These are phyloP conservation scores for Kickxella alabastrina DNA, from an alignment of 192 early-diverging fungal species.

Conservation along the genomic window DNA sequence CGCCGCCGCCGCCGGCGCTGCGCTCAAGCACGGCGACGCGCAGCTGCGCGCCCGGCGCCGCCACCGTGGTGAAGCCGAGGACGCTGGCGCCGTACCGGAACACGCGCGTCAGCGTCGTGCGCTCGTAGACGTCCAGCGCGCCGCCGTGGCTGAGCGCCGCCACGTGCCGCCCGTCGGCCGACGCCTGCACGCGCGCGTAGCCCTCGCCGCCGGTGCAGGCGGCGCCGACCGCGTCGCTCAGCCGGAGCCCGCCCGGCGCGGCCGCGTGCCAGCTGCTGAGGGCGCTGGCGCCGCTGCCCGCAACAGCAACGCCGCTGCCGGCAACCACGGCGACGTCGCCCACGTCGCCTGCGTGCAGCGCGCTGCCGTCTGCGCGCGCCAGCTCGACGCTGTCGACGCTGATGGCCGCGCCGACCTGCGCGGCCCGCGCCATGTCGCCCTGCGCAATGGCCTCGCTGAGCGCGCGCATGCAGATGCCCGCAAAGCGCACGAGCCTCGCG, in stretches of 20 bases:
- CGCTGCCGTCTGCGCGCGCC: neutral
- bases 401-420: slow-evolving; percentile 15
- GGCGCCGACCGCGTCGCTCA: slow-evolving; percentile 21
- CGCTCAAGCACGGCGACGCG: neutral
- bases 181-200: slow-evolving; percentile 17
- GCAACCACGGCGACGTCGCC: slow-evolving; percentile 21
- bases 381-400: slow-evolving; percentile 19
- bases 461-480: slow-evolving; percentile 12
- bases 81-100: slow-evolving; percentile 23
- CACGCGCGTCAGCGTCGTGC: slow-evolving; percentile 37
- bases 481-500: slow-evolving; percentile 27
- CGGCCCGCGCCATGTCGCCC: slow-evolving; percentile 24
- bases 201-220: slow-evolving; percentile 24
- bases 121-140: slow-evolving; percentile 35
- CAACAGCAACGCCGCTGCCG: slow-evolving; percentile 9
- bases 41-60: neutral
- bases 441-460: slow-evolving; percentile 27
- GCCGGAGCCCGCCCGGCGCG: slow-evolving; percentile 1
- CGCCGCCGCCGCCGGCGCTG: slow-evolving; percentile 4
- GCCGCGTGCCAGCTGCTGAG: slow-evolving; percentile 35
- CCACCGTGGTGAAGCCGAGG: slow-evolving; percentile 1
- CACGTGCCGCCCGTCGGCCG: slow-evolving; percentile 24
- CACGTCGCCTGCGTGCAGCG: slow-evolving; percentile 12
- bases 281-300: slow-evolving; percentile 22
- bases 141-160: slow-evolving; percentile 31